These are phyloP conservation scores for Penicillium taxi DNA, from an alignment of 495 filamentous ascomycete genomes.

Conservation along the genomic window DNA sequence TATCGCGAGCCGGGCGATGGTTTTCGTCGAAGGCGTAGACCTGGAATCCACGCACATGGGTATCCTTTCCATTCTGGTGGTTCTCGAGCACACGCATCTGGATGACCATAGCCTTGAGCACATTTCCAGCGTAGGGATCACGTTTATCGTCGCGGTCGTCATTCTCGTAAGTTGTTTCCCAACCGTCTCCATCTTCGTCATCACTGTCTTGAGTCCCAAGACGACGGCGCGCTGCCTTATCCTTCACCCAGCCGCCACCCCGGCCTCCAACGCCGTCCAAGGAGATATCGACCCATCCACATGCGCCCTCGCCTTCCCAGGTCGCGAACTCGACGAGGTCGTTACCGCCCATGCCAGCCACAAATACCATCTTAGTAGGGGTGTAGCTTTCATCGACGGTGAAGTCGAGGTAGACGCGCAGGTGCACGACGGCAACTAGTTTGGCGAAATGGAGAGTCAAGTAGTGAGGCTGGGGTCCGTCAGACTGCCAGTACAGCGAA, in stretches of 20 bases:
- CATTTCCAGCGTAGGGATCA: constrained; percentile 51
- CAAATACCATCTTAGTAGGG: constrained; percentile 82
- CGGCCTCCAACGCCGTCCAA: constrained; percentile 56
- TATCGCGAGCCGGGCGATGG: constrained; percentile 22
- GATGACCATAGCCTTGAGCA: constrained; percentile 75
- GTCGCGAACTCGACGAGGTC: constrained; percentile 76
- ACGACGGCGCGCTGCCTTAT: constrained; percentile 5
- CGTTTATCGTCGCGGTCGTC: constrained; percentile 14
- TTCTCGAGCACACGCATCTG: constrained; percentile 88
- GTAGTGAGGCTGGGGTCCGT: constrained; percentile 91
- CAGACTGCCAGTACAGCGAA: constrained; percentile 88
- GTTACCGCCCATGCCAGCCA: constrained; percentile 79
- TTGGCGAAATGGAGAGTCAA: constrained; percentile 94
- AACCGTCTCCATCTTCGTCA: constrained; percentile 3
- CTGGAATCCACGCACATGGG: constrained; percentile 88
- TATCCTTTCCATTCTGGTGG: constrained; percentile 98
- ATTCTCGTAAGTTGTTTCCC: constrained; percentile 6
- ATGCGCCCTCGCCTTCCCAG: constrained; percentile 66
- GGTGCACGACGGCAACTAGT: constrained; percentile 71
- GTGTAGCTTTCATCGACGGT: constrained; percentile 91
- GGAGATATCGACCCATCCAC: constrained; percentile 83
- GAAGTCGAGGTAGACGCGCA: constrained; percentile 87
- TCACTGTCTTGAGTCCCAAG: constrained; percentile 7
- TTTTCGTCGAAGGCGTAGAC: constrained; percentile 70
- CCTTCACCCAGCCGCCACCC: constrained; percentile 32